Conservation (phyloP, 495 filamentous ascomycete species). For the Xylaria scruposa region DNA sequence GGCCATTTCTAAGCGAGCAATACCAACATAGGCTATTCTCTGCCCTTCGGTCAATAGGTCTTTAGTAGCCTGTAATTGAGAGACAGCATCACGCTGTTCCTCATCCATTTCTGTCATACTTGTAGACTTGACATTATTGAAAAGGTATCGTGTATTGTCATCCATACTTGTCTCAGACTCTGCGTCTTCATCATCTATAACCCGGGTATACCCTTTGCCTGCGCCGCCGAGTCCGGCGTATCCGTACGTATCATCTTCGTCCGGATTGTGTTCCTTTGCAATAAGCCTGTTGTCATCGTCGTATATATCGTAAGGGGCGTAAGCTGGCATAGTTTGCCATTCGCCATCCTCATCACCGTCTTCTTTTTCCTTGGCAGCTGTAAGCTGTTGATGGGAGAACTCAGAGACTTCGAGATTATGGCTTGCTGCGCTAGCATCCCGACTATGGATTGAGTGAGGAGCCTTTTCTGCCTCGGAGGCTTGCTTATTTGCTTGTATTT, state of each 20-base stretch:
- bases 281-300: conserved; percentile 90
- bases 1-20: conserved; percentile 78
- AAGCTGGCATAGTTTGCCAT: conserved; percentile 95
- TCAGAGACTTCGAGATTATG: conserved; percentile 65
- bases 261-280: conserved; percentile 75
- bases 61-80: conserved; percentile 96
- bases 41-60: conserved; percentile 94
- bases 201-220: conserved; percentile 91
- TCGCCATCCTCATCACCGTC: conserved; percentile 64
- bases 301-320: conserved; percentile 90
- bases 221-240: conserved; percentile 83
- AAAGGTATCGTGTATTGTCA: conserved; percentile 95
- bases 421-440: conserved; percentile 40
- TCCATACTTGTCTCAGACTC: conserved; percentile 95
- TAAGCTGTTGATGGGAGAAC: conserved; percentile 89
- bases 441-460: conserved; percentile 33
- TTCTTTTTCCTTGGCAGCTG: conserved; percentile 55
- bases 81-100: conserved; percentile 79
- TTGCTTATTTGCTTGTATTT: conserved; percentile 37
- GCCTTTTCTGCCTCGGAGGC: conserved; percentile 31
- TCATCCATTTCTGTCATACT: conserved; percentile 66
- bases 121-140: conserved; percentile 70
- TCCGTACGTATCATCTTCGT: conserved; percentile 72
- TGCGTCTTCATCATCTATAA: conserved; percentile 92
- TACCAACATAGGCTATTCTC: conserved; percentile 93